Base-by-base conservation (phyloP, 768 basidiomycete genomes). In the Boletus barrowsii region DNA sequence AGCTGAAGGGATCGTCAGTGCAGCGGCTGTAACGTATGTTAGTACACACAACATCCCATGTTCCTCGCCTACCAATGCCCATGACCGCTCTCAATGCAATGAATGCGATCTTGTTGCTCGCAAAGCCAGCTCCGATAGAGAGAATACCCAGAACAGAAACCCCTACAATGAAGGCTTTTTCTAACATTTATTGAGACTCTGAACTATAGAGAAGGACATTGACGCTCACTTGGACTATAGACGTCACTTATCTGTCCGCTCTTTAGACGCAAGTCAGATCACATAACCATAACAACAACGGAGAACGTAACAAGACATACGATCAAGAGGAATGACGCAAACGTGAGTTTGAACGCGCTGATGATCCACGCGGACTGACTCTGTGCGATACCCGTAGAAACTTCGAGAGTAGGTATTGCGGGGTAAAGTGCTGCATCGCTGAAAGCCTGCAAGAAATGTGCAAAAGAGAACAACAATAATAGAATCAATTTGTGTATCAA, bases 1-100 rank as follows among this genome's bases (percentile, higher is more conserved):
- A 6, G 80, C 76, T 3, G 80, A 78, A 2, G 81, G 81, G 32
- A 81, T 73, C 10, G 77, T 78, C 69, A 81, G 64, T 1, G 80
- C 72, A n/a, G 78, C 79, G 11, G 72, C 78, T 72, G 69, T 14
- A 15, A 49, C 1, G 20, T 18, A 5, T 26, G n/a, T 67, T 5
- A 61, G 42, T 20, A 43, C 18, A 50, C 26, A 10, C 33, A 3
- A 49, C 9, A 18, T 10, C n/a, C 0, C 15, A 10, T 36, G 6
- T 3, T 1, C 4, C 24, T 17, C 36, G 17, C 66, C 50, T 47
- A 76, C 79, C 73, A 35, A 77, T 71, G 20, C 83, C 83, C 57
- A 71, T 76, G 10, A 84, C 43, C 3, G 78, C 81, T 58, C 83
- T 73, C 1, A 85, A 62, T 37, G 81, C 70, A 35, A 83, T 71